These are phyloP conservation scores for Leptographium wingfieldii DNA, from an alignment of 2,329 filamentous ascomycete species.

Conservation along the genomic window DNA sequence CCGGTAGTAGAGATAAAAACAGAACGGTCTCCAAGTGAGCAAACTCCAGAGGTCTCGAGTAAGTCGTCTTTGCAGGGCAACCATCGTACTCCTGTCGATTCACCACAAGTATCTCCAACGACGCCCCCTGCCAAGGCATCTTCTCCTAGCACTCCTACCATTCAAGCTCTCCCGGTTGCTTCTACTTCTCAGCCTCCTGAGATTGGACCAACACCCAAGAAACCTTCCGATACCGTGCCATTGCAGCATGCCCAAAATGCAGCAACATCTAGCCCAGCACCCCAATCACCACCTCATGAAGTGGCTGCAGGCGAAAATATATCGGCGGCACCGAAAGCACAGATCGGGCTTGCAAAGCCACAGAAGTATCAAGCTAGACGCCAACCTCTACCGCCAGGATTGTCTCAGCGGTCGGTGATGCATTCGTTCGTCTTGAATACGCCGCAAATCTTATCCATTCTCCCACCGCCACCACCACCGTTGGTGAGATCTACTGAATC, in stretches of 20 bases:
- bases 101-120: background rate
- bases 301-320: background rate
- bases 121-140: background rate
- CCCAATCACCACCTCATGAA: background rate
- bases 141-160: background rate
- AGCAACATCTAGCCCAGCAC: background rate
- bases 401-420: background rate
- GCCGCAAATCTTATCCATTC: background rate
- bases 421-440: background rate
- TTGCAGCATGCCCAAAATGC: background rate
- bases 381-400: conserved; percentile 1
- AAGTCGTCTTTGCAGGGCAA: background rate
- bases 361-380: background rate
- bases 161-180: background rate
- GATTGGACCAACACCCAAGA: background rate
- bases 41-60: background rate
- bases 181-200: background rate
- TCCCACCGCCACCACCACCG: conserved; percentile 9
- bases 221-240: background rate
- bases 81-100: background rate
- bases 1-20: background rate
- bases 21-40: background rate
- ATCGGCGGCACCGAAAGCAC: background rate
- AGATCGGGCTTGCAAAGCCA: background rate
- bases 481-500: background rate